phyloP scores from a whole-genome alignment of 495 filamentous ascomycete genomes.

The Hypoxylon intermedium region DNA sequence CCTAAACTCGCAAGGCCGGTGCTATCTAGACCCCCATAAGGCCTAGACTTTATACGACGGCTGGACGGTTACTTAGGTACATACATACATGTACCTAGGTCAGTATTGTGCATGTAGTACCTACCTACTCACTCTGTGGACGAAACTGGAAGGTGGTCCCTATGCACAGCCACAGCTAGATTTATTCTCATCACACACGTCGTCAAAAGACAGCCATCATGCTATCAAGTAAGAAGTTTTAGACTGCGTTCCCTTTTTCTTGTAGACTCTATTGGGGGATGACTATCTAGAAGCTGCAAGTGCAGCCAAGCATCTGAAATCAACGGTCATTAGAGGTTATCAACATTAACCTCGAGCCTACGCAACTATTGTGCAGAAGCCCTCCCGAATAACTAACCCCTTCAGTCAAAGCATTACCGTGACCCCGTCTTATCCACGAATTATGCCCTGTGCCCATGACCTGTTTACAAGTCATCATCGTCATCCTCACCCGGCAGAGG shows the following conservation, averaged over 20 bases:
- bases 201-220: too few species aligned
- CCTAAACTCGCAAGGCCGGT: constrained; percentile 8
- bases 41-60: constrained; percentile 2
- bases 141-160: not conserved
- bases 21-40: constrained; percentile 5
- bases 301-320: constrained; percentile 41
- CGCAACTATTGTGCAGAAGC: constrained; percentile 23
- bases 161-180: too few species aligned
- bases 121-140: not conserved
- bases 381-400: constrained; percentile 25
- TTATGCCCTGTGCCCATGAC: constrained; percentile 13
- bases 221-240: constrained; percentile 2
- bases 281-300: constrained; percentile 44
- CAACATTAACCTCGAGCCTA: constrained; percentile 22
- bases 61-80: too few species aligned
- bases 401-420: constrained; percentile 34
- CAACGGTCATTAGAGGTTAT: constrained; percentile 30
- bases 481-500: constrained; percentile 98
- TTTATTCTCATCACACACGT: too few species aligned
- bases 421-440: constrained; percentile 24
- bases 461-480: constrained; percentile 64
- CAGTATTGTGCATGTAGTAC: constrained; percentile 1
- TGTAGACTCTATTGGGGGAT: constrained; percentile 41
- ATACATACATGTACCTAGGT: too few species aligned
- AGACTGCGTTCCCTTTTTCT: constrained; percentile 31